These are phyloP conservation scores for Colletotrichum tropicicola DNA, from an alignment of 2,329 filamentous ascomycete species.

Conservation along the genomic window DNA sequence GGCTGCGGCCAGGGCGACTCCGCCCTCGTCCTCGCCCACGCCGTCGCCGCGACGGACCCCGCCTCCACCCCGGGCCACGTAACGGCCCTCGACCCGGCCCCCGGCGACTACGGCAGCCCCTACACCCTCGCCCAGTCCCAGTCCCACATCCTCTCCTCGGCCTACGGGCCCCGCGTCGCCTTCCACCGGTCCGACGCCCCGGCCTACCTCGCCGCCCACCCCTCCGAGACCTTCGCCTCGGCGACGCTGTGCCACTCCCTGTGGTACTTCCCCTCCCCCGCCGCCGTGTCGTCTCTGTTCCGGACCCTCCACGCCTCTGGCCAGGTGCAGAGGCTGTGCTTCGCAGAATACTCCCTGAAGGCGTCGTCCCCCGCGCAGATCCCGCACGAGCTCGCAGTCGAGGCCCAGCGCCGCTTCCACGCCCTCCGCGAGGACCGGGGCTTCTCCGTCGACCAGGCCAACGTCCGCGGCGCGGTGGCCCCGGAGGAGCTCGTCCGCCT, in stretches of 20 bases:
- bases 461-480: slow-evolving; percentile 19
- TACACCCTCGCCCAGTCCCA: slow-evolving; percentile 25
- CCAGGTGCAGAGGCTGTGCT: neutral
- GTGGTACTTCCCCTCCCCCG: slow-evolving; percentile 24
- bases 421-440: neutral
- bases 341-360: slow-evolving; percentile 17
- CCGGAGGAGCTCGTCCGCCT: slow-evolving; percentile 13
- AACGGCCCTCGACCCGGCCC: slow-evolving; percentile 24
- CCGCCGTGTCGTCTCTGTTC: slow-evolving; percentile 1
- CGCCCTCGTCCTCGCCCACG: slow-evolving; percentile 20
- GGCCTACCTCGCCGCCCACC: slow-evolving; percentile 10
- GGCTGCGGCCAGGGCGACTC: slow-evolving; percentile 31
- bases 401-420: slow-evolving; percentile 13
- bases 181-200: slow-evolving; percentile 13
- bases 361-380: neutral
- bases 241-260: slow-evolving; percentile 27
- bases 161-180: neutral
- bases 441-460: neutral
- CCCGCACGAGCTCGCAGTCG: slow-evolving; percentile 24
- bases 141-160: slow-evolving; percentile 6
- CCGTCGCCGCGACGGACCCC: neutral
- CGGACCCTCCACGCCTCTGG: neutral
- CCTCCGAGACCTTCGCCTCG: neutral
- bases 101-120: slow-evolving; percentile 20
- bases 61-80: slow-evolving; percentile 8